Evolutionary conservation across 306 rosid species (phyloP).

Genomic region (Trichosanthes cucumerina): DNA sequence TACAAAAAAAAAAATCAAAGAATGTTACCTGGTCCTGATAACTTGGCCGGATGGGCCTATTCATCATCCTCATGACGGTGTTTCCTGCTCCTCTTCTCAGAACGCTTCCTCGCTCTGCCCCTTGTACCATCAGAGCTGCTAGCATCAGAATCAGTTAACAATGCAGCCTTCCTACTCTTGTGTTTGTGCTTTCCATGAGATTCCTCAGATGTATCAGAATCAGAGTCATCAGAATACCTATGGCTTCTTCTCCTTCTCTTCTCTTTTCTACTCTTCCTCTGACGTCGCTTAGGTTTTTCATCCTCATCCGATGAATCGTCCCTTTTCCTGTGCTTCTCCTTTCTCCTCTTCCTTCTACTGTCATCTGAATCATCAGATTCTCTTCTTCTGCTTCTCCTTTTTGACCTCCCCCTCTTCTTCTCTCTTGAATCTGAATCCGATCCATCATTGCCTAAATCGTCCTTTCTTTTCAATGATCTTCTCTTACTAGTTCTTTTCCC

Average conservation of each 20-base stretch:
- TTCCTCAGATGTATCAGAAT: conserved; percentile 58
- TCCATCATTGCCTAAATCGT: conserved; percentile 32
- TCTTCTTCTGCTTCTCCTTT: conserved; percentile 52
- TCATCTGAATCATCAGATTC: conserved; percentile 54
- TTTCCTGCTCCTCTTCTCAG: conserved; percentile 45
- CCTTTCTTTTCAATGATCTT: conserved; percentile 30
- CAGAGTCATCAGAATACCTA: conserved; percentile 40
- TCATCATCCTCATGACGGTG: conserved; percentile 30
- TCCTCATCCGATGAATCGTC: conserved; percentile 39
- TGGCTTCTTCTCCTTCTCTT: conserved; percentile 52
- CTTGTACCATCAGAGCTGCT: conserved; percentile 39
- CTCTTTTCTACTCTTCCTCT: conserved; percentile 40
- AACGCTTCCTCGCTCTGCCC: conserved; percentile 49
- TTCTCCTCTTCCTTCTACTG: conserved; percentile 42
- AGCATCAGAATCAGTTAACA: conserved; percentile 35
- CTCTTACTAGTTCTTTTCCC: conserved; percentile 47
- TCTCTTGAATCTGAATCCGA: conserved; percentile 36
- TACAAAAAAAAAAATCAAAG: neutral
- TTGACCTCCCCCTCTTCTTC: conserved; percentile 77
- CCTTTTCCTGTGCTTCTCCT: conserved; percentile 49
- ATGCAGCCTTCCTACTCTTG: conserved; percentile 44
- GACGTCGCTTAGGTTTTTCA: conserved; percentile 11
- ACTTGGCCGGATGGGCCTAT: conserved; percentile 16
- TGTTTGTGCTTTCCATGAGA: conserved; percentile 27
- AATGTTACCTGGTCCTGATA: neutral